These are phyloP conservation scores for Pyricularia pennisetigena DNA, from an alignment of 2,329 filamentous ascomycete genomes.

Conservation along the genomic window DNA sequence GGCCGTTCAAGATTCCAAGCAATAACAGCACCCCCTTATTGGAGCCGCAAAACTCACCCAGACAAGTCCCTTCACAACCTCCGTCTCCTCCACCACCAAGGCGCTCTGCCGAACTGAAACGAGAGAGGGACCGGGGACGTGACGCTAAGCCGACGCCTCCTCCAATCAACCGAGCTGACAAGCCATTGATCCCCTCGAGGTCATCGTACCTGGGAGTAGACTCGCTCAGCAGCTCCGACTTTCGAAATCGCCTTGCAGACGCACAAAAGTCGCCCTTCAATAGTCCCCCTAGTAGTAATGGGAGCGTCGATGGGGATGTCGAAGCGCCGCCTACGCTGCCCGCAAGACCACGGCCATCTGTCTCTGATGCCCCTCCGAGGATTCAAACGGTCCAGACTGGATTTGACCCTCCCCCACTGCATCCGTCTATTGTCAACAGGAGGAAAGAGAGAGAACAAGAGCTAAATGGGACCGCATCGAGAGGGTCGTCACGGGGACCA, in stretches of 20 bases:
- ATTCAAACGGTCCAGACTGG: conserved; percentile 21
- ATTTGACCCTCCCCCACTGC: conserved; percentile 44
- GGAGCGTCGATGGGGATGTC: conserved; percentile 40
- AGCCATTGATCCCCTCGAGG: conserved; percentile 32
- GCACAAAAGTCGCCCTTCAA: conserved; percentile 65
- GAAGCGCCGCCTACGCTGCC: conserved; percentile 35
- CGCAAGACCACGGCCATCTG: conserved; percentile 36
- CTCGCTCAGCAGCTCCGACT: conserved; percentile 15
- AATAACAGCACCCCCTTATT: conserved; percentile 42
- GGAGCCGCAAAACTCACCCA: conserved; percentile 38
- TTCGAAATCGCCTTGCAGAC: conserved; percentile 26
- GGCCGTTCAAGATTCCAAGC: conserved; percentile 43
- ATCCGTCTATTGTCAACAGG: conserved; percentile 34
- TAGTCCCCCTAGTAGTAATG: conserved; percentile 70
- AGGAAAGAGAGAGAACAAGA: conserved; percentile 35
- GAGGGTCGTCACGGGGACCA: conserved; percentile 16
- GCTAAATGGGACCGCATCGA: conserved; percentile 22
- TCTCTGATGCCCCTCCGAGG: conserved; percentile 16
- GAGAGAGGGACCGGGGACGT: conserved; percentile 23
- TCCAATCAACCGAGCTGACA: conserved; percentile 71
- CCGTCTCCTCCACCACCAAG: conserved; percentile 56
- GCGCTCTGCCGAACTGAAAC: conserved; percentile 47
- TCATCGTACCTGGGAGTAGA: conserved; percentile 13
- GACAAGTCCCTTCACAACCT: conserved; percentile 35
- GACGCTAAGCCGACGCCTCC: conserved; percentile 47